A percentile compares a stretch with the other conserved stretches of the same genome.
phyloP scores from a whole-genome alignment of 1,139 yeast genomes.

The Saccharomyces hybrid region DNA sequence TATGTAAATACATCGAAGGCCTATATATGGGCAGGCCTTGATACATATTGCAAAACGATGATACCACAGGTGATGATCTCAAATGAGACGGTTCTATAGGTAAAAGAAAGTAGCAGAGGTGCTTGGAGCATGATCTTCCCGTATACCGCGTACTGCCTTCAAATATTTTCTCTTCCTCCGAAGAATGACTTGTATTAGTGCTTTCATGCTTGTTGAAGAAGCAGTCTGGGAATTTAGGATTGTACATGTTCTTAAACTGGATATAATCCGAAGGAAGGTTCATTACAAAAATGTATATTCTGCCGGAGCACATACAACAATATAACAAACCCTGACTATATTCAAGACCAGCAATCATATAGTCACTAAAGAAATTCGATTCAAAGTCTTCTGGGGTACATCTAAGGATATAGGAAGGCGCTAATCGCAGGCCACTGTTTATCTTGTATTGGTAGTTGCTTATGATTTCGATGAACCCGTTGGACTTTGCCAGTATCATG shows the following conservation, averaged over 20 bases:
- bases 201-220: neutral
- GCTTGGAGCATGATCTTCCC: slow-evolving; percentile 13
- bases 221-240: neutral
- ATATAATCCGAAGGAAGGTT: slow-evolving; percentile 23
- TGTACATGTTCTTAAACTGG: slow-evolving; percentile 14
- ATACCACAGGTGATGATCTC: neutral
- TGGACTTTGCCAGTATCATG: slow-evolving; percentile 25
- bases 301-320: slow-evolving; percentile 23
- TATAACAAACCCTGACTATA: slow-evolving; percentile 23
- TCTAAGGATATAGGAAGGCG: slow-evolving; percentile 18
- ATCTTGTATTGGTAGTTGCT: slow-evolving; percentile 20
- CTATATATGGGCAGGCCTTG: slow-evolving; percentile 11
- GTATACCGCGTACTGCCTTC: slow-evolving; percentile 9
- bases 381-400: slow-evolving; percentile 19
- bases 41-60: slow-evolving; percentile 4
- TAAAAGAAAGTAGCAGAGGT: slow-evolving; percentile 22
- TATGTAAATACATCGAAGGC: slow-evolving; percentile 19
- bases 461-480: slow-evolving; percentile 26
- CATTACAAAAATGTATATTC: slow-evolving; percentile 20
- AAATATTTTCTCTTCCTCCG: slow-evolving; percentile 15
- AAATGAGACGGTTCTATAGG: slow-evolving; percentile 16
- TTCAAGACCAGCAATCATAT: slow-evolving; percentile 21
- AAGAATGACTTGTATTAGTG: neutral
- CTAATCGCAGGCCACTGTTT: slow-evolving; percentile 6
- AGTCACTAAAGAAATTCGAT: slow-evolving; percentile 9